These are phyloP conservation scores for Ceratocystis harringtonii DNA, from an alignment of 2,329 filamentous ascomycete genomes.

Conservation along the genomic window DNA sequence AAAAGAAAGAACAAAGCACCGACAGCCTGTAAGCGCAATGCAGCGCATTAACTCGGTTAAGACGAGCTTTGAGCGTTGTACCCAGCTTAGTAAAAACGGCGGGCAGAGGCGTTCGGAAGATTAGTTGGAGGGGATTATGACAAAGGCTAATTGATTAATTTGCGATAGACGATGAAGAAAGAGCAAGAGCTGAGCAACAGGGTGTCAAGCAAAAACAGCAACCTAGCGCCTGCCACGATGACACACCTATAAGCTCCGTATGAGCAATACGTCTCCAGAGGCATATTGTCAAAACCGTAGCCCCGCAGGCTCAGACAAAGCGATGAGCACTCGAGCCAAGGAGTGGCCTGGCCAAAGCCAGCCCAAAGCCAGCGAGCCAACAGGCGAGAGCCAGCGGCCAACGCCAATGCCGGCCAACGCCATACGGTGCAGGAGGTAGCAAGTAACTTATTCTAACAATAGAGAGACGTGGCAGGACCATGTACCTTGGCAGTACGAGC, in stretches of 20 bases:
- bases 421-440: neutral
- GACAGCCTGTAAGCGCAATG: neutral
- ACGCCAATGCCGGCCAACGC: neutral
- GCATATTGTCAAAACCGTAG: neutral
- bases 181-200: too few species aligned
- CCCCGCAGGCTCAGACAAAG: neutral
- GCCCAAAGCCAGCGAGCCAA: neutral
- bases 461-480: neutral
- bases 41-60: neutral
- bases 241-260: too few species aligned
- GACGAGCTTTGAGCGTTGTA: neutral
- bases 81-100: neutral
- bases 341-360: neutral
- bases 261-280: too few species aligned
- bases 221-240: too few species aligned
- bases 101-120: neutral
- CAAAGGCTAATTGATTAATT: too few species aligned
- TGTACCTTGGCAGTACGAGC: neutral
- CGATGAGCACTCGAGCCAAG: neutral
- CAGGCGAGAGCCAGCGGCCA: neutral
- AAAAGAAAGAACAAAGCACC: neutral
- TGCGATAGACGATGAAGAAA: too few species aligned
- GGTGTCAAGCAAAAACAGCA: too few species aligned
- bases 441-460: neutral
- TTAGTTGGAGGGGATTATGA: neutral